These are phyloP conservation scores for Geranium incanum DNA, from an alignment of 441 rosid species.

Conservation along the genomic window DNA sequence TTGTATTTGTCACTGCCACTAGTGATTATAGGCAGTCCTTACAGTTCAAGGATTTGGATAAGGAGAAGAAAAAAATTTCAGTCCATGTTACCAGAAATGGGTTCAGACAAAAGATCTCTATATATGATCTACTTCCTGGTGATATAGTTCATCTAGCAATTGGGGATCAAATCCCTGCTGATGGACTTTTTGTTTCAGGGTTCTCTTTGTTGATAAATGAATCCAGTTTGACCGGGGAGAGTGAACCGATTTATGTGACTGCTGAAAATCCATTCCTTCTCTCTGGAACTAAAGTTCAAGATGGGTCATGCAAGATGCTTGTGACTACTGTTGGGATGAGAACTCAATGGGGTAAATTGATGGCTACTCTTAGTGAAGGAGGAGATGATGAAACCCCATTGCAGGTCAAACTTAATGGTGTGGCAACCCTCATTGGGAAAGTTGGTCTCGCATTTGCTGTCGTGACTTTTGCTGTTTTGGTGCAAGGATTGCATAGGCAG, in stretches of 20 bases:
- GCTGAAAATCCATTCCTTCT: constrained; percentile 40
- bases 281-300: constrained; percentile 53
- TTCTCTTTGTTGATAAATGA: constrained; percentile 45
- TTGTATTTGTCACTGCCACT: constrained; percentile 69
- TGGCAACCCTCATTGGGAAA: constrained; percentile 49
- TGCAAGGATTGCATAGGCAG: constrained; percentile 36
- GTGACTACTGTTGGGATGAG: constrained; percentile 56
- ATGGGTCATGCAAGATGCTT: constrained; percentile 53
- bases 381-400: constrained; percentile 60
- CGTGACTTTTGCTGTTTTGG: constrained; percentile 50
- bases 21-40: constrained; percentile 72
- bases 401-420: constrained; percentile 53
- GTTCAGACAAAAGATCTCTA: constrained; percentile 46
- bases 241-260: constrained; percentile 43
- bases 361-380: constrained; percentile 56
- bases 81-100: constrained; percentile 44
- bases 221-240: constrained; percentile 50
- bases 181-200: constrained; percentile 45
- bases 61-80: constrained; percentile 42
- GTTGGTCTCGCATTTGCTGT: constrained; percentile 56
- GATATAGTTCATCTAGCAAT: constrained; percentile 49
- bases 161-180: constrained; percentile 54
- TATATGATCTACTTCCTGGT: constrained; percentile 48
- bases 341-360: constrained; percentile 55
- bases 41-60: constrained; percentile 60